These are phyloP conservation scores for Uncinocarpus reesii DNA, from an alignment of 2,329 filamentous ascomycete genomes.

Conservation along the genomic window DNA sequence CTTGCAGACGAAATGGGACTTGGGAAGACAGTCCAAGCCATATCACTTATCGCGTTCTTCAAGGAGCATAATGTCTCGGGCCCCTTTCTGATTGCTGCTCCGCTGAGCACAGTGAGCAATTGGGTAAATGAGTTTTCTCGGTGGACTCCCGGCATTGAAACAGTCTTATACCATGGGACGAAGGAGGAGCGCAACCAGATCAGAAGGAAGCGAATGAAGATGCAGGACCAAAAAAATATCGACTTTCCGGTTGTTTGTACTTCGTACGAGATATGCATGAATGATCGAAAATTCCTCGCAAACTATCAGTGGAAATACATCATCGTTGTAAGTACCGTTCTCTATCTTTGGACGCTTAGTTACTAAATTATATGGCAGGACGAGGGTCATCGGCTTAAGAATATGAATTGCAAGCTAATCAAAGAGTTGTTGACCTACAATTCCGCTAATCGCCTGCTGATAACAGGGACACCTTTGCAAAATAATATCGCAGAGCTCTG, in stretches of 20 bases:
- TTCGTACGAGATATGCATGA: slow-evolving; percentile 90
- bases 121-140: slow-evolving; percentile 90
- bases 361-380: slow-evolving; percentile 45
- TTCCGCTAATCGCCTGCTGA: slow-evolving; percentile 80
- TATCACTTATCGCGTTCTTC: slow-evolving; percentile 74
- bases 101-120: slow-evolving; percentile 82
- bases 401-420: slow-evolving; percentile 85
- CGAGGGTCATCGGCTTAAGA: slow-evolving; percentile 95
- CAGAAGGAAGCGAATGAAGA: slow-evolving; percentile 60
- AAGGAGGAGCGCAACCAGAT: slow-evolving; percentile 67
- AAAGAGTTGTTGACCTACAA: slow-evolving; percentile 78
- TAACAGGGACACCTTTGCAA: slow-evolving; percentile 88
- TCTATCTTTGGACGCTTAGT: slow-evolving; percentile 16
- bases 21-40: slow-evolving; percentile 86
- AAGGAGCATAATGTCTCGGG: slow-evolving; percentile 81
- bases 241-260: slow-evolving; percentile 89
- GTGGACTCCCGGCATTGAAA: slow-evolving; percentile 82
- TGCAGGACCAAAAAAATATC: slow-evolving; percentile 52
- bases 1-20: slow-evolving; percentile 91
- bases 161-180: slow-evolving; percentile 80
- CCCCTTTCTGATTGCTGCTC: slow-evolving; percentile 82
- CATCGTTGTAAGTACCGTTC: slow-evolving; percentile 57
- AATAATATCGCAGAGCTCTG: slow-evolving; percentile 93
- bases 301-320: slow-evolving; percentile 95
- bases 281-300: slow-evolving; percentile 69